Percentiles rank a stretch among this genome's conserved stretches.
Conservation (phyloP, 768 basidiomycete species). For the Boletus reticulatus region DNA sequence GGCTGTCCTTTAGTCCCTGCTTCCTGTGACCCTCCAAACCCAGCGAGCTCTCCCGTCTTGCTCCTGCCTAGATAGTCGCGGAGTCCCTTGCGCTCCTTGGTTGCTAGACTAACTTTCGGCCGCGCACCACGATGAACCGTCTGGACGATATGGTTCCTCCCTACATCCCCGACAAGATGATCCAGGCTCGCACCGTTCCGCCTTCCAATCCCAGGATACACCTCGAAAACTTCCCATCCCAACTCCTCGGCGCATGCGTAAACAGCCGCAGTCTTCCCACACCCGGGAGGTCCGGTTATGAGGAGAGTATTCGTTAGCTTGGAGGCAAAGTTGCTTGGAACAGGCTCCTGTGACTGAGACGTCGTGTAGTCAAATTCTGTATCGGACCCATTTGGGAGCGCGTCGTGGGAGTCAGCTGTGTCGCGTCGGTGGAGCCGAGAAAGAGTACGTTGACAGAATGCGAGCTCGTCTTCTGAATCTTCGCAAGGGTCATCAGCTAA, state of each 20-base stretch:
- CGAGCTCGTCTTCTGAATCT: slow-evolving; percentile 38
- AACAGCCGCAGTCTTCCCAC: slow-evolving; percentile 89
- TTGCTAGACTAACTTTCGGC: slow-evolving; percentile 4
- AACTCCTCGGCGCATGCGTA: slow-evolving; percentile 94
- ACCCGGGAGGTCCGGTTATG: slow-evolving; percentile 76
- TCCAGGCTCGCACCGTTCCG: slow-evolving; percentile 78
- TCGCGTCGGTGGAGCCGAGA: slow-evolving; percentile 15
- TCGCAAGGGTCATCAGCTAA: slow-evolving; percentile 31
- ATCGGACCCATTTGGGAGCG: neutral
- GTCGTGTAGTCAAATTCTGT: slow-evolving; percentile 4
- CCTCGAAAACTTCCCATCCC: slow-evolving; percentile 95
- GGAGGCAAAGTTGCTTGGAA: slow-evolving; percentile 34
- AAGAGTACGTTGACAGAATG: slow-evolving; percentile 26
- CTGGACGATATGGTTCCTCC: slow-evolving; percentile 84
- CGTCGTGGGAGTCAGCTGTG: neutral
- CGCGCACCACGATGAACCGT: slow-evolving; percentile 22
- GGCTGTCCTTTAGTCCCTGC: slow-evolving; percentile 19
- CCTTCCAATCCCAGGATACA: slow-evolving; percentile 93
- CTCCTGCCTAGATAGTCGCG: slow-evolving; percentile 16
- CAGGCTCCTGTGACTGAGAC: slow-evolving; percentile 8
- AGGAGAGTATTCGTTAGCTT: slow-evolving; percentile 84
- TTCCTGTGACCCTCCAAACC: neutral
- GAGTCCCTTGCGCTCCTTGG: slow-evolving; percentile 11
- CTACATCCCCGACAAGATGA: slow-evolving; percentile 85
- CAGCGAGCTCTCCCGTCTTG: neutral